phyloP scores from a whole-genome alignment of 2,329 filamentous ascomycete genomes.

The Colletotrichum eleusines region DNA sequence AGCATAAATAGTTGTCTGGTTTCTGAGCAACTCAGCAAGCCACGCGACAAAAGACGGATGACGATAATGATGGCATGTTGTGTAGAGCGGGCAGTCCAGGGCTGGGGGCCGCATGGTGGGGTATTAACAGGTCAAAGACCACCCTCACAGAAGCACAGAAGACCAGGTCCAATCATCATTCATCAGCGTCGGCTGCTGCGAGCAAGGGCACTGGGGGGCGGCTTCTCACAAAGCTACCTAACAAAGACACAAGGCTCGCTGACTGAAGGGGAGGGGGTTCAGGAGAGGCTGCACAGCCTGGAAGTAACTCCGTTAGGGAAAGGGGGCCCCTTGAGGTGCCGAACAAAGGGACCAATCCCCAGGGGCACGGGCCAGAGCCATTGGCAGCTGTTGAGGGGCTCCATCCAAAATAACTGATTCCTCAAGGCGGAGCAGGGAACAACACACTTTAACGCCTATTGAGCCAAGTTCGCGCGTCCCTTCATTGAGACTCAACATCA shows the following conservation, averaged over 20 bases:
- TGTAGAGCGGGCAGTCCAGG: slow-evolving; percentile 24
- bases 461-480: slow-evolving; percentile 28
- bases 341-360: slow-evolving; percentile 20
- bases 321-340: background rate
- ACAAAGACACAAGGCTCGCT: slow-evolving; percentile 20
- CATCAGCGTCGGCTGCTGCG: slow-evolving; percentile 3
- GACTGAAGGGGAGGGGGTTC: background rate
- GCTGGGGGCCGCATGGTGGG: slow-evolving; percentile 31
- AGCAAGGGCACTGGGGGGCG: background rate
- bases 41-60: background rate
- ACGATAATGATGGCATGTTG: slow-evolving; percentile 27
- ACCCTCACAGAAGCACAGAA: slow-evolving; percentile 2
- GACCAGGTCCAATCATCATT: slow-evolving; percentile 17
- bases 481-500: slow-evolving; percentile 35
- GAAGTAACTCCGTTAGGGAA: slow-evolving; percentile 33
- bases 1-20: slow-evolving; percentile 2
- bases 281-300: slow-evolving; percentile 1
- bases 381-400: slow-evolving; percentile 38
- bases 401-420: slow-evolving; percentile 38
- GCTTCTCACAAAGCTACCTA: slow-evolving; percentile 37
- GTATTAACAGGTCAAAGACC: slow-evolving; percentile 37
- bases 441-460: slow-evolving; percentile 35
- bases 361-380: slow-evolving; percentile 25
- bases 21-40: slow-evolving; percentile 9
- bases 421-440: slow-evolving; percentile 19